Percentiles rank a stretch among this genome's conserved stretches.
Evolutionary conservation across 1,284 basidiomycete genomes (phyloP).

Genomic region (Agroathelia rolfsii): DNA sequence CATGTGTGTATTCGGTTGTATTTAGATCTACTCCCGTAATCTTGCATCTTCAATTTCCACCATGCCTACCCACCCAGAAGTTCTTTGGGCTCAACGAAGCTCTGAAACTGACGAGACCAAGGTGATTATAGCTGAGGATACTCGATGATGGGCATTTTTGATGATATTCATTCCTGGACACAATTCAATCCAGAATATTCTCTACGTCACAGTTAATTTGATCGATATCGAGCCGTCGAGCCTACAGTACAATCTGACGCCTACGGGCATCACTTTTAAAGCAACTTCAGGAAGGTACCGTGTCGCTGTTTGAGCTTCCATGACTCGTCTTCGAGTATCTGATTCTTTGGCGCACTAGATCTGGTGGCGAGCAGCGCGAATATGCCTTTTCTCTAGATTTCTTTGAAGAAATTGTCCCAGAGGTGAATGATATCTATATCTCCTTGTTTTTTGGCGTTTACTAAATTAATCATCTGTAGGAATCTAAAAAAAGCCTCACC

Average conservation of each 20-base stretch:
- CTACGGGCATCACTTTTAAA: slow-evolving; percentile 59
- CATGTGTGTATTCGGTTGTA: too few species aligned
- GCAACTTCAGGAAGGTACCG: slow-evolving; percentile 67
- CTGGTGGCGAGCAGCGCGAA: slow-evolving; percentile 46
- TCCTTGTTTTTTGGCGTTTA: too few species aligned
- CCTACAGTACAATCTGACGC: slow-evolving; percentile 55
- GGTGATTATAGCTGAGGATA: too few species aligned
- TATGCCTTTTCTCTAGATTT: slow-evolving; percentile 71
- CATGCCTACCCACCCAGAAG: slow-evolving; percentile 67
- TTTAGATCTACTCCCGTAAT: too few species aligned
- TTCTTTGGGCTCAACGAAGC: slow-evolving; percentile 88
- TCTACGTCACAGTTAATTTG: slow-evolving; percentile 79
- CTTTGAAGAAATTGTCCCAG: slow-evolving; percentile 63
- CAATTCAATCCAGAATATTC: slow-evolving; percentile 51
- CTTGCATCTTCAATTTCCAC: slow-evolving; percentile 19
- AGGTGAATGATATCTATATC: slow-evolving; percentile 44
- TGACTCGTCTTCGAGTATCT: too few species aligned
- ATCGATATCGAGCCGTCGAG: slow-evolving; percentile 63
- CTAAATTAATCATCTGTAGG: slow-evolving; percentile 38
- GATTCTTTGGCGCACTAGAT: too few species aligned
- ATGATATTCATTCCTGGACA: slow-evolving; percentile 19
- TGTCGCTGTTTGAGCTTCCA: slow-evolving; percentile 10
- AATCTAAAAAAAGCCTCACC: slow-evolving; percentile 53
- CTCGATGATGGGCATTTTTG: too few species aligned
- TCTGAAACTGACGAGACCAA: slow-evolving; percentile 57